Percentiles rank a stretch among this genome's conserved stretches.
Conservation (phyloP, 2,329 filamentous ascomycete species). For the Zymoseptoria tritici region DNA sequence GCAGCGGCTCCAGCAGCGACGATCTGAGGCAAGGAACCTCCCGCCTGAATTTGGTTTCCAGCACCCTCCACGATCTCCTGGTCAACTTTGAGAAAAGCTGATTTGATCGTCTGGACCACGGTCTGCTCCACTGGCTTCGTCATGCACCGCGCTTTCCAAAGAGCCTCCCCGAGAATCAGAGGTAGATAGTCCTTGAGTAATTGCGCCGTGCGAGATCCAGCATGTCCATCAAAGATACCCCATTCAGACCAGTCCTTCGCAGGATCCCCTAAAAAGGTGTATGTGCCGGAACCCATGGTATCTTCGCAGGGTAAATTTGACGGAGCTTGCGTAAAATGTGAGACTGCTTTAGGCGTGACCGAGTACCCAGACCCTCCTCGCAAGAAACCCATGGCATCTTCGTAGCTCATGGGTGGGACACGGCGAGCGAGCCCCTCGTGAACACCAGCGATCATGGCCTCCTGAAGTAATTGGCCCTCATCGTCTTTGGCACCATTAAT, state of each 20-base stretch:
- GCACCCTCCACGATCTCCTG: conserved; percentile 27
- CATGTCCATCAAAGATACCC: conserved; percentile 38
- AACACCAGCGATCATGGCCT: conserved; percentile 15
- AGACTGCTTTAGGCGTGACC: conserved; percentile 18
- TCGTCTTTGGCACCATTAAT: conserved; percentile 8
- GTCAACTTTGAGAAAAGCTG: conserved; percentile 36
- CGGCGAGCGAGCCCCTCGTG: conserved; percentile 13
- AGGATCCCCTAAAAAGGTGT: conserved; percentile 15
- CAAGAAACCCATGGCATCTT: conserved; percentile 18
- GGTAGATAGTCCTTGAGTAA: conserved; percentile 21
- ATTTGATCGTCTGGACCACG: conserved; percentile 32
- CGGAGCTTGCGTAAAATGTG: conserved; percentile 20
- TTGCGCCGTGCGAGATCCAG: conserved; percentile 25
- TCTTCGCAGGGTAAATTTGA: conserved; percentile 28
- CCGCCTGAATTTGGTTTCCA: conserved; percentile 12
- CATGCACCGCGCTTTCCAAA: conserved; percentile 18
- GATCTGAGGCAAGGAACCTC: conserved; percentile 10
- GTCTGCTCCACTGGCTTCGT: conserved; percentile 19
- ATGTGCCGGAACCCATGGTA: conserved; percentile 17
- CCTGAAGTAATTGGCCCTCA: conserved; percentile 7
- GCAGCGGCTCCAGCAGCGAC: conserved; percentile 30
- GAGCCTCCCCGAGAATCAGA: conserved; percentile 14
- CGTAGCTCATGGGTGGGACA: conserved; percentile 16
- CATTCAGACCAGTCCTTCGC: conserved; percentile 27
- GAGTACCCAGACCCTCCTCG: conserved; percentile 16